Evolutionary conservation across 495 filamentous ascomycete genomes (phyloP).

Genomic region (Tricharina praecox): DNA sequence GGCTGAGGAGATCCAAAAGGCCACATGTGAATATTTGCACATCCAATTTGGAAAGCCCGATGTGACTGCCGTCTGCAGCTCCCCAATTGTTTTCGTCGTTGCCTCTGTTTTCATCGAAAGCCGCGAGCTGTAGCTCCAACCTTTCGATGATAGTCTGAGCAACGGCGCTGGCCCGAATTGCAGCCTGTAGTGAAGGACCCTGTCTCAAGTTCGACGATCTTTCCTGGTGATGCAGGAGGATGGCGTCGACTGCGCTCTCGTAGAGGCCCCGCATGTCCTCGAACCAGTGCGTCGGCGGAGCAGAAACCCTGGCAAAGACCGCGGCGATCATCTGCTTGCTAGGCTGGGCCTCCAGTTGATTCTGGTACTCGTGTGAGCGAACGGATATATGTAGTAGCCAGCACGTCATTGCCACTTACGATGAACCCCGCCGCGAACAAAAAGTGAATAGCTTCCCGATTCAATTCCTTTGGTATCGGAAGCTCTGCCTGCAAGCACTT

Average conservation of each 20-base stretch:
- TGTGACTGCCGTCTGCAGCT: neutral
- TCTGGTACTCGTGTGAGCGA: slow-evolving; percentile 8
- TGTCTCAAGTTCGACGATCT: slow-evolving; percentile 13
- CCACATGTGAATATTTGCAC: slow-evolving; percentile 22
- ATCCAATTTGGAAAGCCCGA: slow-evolving; percentile 10
- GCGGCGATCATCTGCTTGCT: slow-evolving; percentile 17
- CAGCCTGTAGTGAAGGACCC: slow-evolving; percentile 18
- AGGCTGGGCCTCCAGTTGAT: slow-evolving; percentile 22
- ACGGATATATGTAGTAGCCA: neutral
- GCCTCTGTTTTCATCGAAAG: neutral
- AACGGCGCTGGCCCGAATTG: slow-evolving; percentile 15
- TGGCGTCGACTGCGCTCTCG: slow-evolving; percentile 18
- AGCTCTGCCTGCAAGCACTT: slow-evolving; percentile 21
- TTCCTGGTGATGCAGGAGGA: slow-evolving; percentile 25
- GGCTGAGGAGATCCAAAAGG: slow-evolving; percentile 22
- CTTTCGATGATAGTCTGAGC: slow-evolving; percentile 20
- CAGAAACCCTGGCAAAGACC: slow-evolving; percentile 20
- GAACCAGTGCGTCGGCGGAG: slow-evolving; percentile 23
- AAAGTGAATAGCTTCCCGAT: slow-evolving; percentile 24
- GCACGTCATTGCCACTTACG: slow-evolving; percentile 14
- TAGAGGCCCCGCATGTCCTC: slow-evolving; percentile 22
- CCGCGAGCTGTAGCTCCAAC: slow-evolving; percentile 14
- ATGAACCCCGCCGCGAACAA: slow-evolving; percentile 26
- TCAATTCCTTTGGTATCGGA: slow-evolving; percentile 18
- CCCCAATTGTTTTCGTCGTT: neutral